Conservation (phyloP, 2,329 filamentous ascomycete genomes). For the Exophiala aquamarina region DNA sequence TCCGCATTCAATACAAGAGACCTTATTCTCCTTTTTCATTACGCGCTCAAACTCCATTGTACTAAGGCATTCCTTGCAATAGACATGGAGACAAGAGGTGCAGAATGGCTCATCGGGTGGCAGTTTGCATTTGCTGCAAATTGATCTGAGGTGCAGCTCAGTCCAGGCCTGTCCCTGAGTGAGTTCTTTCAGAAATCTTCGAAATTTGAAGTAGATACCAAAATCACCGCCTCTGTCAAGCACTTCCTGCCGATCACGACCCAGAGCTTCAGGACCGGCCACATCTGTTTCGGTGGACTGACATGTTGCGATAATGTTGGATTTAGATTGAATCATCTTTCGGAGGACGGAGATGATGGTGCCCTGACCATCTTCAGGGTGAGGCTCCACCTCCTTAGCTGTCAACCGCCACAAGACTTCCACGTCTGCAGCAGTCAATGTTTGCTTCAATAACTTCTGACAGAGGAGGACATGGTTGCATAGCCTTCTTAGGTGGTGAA, state of each 20-base stretch:
- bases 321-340: slow-evolving; percentile 12
- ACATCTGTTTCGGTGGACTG: slow-evolving; percentile 6
- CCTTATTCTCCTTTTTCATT: slow-evolving; percentile 11
- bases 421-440: slow-evolving; percentile 48
- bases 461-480: slow-evolving; percentile 50
- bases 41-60: slow-evolving; percentile 28
- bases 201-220: slow-evolving; percentile 19
- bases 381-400: slow-evolving; percentile 23
- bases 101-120: slow-evolving; percentile 42
- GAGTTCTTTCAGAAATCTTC: slow-evolving; percentile 20
- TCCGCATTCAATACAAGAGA: slow-evolving; percentile 24
- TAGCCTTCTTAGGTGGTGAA: slow-evolving; percentile 53
- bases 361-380: slow-evolving; percentile 27
- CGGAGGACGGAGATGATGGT: slow-evolving; percentile 33
- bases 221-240: slow-evolving; percentile 4
- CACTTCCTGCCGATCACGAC: not conserved
- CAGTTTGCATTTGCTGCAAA: slow-evolving; percentile 37
- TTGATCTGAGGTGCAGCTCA: slow-evolving; percentile 29
- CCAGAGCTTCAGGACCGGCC: slow-evolving; percentile 1
- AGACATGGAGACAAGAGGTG: slow-evolving; percentile 57
- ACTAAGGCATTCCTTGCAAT: slow-evolving; percentile 52
- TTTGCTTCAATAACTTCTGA: slow-evolving; percentile 45
- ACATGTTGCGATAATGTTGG: slow-evolving; percentile 11
- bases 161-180: slow-evolving; percentile 12
- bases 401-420: slow-evolving; percentile 41